phyloP scores from a whole-genome alignment of 2,329 filamentous ascomycete genomes.

The Dissoconium aciculare region DNA sequence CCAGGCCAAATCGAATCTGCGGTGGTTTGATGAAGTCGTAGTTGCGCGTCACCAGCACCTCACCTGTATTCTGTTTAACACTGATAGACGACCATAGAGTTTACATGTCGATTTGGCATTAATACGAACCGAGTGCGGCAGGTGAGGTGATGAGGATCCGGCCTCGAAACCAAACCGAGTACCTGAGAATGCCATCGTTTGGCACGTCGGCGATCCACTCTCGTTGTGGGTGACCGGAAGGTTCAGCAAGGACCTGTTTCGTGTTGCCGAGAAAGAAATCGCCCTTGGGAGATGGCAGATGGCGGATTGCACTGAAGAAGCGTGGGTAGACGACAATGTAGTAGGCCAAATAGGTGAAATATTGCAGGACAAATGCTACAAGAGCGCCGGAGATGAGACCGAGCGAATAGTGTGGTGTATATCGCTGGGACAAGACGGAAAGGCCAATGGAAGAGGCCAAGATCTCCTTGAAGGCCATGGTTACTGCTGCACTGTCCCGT shows the following conservation, averaged over 20 bases:
- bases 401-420: constrained; percentile 21
- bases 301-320: constrained; percentile 42
- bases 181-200: constrained; percentile 42
- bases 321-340: constrained; percentile 41
- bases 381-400: constrained; percentile 26
- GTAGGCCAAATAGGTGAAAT: constrained; percentile 27
- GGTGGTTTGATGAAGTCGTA: constrained; percentile 38
- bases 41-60: constrained; percentile 36
- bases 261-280: constrained; percentile 30
- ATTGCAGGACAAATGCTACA: constrained; percentile 27
- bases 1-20: constrained; percentile 38
- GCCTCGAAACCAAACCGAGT: constrained; percentile 33
- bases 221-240: constrained; percentile 31
- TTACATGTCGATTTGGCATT: neutral
- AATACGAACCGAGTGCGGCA: constrained; percentile 26
- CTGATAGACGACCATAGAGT: neutral
- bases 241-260: constrained; percentile 26
- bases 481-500: too few relatives aligned
- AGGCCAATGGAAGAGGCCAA: neutral
- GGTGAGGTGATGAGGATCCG: constrained; percentile 32
- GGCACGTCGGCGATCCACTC: constrained; percentile 39
- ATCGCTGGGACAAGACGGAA: constrained; percentile 20
- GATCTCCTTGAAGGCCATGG: neutral
- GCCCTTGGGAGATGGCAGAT: constrained; percentile 41
- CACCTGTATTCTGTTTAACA: constrained; percentile 11